A percentile compares a stretch with the other conserved stretches of the same genome.
These are phyloP conservation scores for Phoma sp. DNA, from an alignment of 2,329 filamentous ascomycete species.

Conservation along the genomic window DNA sequence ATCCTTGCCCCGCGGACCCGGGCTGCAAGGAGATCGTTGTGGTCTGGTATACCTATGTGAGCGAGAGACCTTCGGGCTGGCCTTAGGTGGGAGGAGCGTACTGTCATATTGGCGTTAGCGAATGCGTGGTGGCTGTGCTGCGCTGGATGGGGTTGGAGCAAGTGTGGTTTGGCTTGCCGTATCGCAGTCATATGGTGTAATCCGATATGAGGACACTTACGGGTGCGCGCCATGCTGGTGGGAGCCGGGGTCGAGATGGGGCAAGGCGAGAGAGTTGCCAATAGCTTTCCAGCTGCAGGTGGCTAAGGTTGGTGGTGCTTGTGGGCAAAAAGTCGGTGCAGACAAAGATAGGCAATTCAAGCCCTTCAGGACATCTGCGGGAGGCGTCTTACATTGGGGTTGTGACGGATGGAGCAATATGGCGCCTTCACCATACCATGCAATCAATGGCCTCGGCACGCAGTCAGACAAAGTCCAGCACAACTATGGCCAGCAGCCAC, in stretches of 20 bases:
- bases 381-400: no score
- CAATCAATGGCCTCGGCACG: no score
- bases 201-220: constrained; percentile 16
- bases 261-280: not conserved
- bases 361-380: no score
- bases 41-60: constrained; percentile 24
- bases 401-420: no score
- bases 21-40: constrained; percentile 22
- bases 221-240: constrained; percentile 21
- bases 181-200: not conserved
- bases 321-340: not conserved
- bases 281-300: not conserved
- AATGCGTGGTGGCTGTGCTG: not conserved
- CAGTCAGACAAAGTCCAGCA: not conserved
- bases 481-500: not conserved
- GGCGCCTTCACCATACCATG: no score
- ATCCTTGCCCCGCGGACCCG: constrained; percentile 24
- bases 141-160: not conserved
- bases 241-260: not conserved
- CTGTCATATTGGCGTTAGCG: constrained; percentile 9
- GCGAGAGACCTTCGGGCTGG: constrained; percentile 20
- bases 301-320: not conserved
- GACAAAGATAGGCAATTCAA: no score
- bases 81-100: not conserved
- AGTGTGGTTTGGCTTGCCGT: not conserved